Percentiles rank a stretch among this genome's conserved stretches.
Evolutionary conservation across 306 rosid species (phyloP).

Genomic region (Begonia peltatifolia): DNA sequence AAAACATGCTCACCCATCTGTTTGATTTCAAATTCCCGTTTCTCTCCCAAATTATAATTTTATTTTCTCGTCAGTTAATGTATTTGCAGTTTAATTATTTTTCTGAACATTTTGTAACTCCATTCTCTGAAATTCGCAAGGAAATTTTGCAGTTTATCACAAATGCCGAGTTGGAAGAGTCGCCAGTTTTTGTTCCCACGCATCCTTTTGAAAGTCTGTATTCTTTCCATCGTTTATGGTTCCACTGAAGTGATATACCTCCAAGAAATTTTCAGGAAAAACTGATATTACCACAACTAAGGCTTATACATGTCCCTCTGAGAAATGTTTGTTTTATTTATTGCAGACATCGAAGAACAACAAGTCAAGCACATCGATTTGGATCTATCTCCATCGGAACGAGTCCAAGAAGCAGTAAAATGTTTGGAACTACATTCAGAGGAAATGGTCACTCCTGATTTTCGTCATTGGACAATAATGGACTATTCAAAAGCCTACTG

Average conservation of each 20-base stretch:
- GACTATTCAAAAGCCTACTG: conserved; percentile 66
- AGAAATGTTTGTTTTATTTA: background rate
- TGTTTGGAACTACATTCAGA: conserved; percentile 34
- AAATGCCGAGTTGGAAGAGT: conserved; percentile 54
- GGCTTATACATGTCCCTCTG: background rate
- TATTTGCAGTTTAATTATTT: background rate
- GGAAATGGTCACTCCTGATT: conserved; percentile 11
- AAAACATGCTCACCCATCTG: no score
- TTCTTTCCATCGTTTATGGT: conserved; percentile 4
- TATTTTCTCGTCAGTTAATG: background rate
- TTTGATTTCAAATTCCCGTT: no score
- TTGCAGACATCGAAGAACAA: conserved; percentile 35
- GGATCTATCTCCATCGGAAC: conserved; percentile 37
- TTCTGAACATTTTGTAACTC: background rate
- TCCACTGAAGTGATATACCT: background rate
- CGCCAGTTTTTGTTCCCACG: conserved; percentile 54
- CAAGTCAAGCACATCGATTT: conserved; percentile 42
- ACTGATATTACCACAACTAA: background rate
- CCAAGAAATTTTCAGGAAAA: background rate
- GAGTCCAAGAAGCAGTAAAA: conserved; percentile 42
- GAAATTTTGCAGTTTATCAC: conserved; percentile 49
- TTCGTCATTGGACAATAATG: conserved; percentile 58
- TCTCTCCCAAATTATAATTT: background rate
- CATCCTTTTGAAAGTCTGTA: conserved; percentile 64
- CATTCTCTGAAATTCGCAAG: background rate